These are phyloP conservation scores for Eustoma russellianum DNA, from an alignment of 257 asterid species.

Conservation along the genomic window DNA sequence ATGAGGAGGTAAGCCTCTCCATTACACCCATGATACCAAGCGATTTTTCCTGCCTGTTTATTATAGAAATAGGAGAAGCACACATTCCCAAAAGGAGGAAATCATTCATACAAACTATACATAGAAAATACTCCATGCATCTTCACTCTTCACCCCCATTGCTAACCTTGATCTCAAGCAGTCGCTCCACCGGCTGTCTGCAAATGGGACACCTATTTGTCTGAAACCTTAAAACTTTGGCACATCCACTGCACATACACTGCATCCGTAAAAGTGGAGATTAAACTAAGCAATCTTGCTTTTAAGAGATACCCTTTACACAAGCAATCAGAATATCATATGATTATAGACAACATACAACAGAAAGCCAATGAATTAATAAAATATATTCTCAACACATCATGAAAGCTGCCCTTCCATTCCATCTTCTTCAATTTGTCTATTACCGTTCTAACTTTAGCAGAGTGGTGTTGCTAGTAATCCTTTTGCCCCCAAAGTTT, in stretches of 20 bases:
- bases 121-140: conserved; percentile 9
- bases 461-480: too few relatives aligned
- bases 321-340: background rate
- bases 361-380: too few relatives aligned
- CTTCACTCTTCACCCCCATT: conserved; percentile 50
- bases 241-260: conserved; percentile 99
- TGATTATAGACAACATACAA: too few relatives aligned
- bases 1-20: too few relatives aligned
- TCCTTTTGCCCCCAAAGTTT: too few relatives aligned
- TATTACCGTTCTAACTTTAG: too few relatives aligned
- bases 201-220: conserved; percentile 95
- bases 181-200: conserved; percentile 97
- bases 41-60: conserved; percentile 24
- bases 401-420: too few relatives aligned
- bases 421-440: too few relatives aligned
- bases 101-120: conserved; percentile 25
- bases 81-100: conserved; percentile 6
- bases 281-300: background rate
- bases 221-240: conserved; percentile 86
- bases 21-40: too few relatives aligned
- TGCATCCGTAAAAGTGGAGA: conserved; percentile 23
- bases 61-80: conserved; percentile 12
- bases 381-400: too few relatives aligned
- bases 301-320: background rate
- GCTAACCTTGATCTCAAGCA: conserved; percentile 83